A percentile compares a stretch with the other conserved stretches of the same genome.
Conservation (phyloP, 208 protist species). For the Wallacemonas sp. region DNA sequence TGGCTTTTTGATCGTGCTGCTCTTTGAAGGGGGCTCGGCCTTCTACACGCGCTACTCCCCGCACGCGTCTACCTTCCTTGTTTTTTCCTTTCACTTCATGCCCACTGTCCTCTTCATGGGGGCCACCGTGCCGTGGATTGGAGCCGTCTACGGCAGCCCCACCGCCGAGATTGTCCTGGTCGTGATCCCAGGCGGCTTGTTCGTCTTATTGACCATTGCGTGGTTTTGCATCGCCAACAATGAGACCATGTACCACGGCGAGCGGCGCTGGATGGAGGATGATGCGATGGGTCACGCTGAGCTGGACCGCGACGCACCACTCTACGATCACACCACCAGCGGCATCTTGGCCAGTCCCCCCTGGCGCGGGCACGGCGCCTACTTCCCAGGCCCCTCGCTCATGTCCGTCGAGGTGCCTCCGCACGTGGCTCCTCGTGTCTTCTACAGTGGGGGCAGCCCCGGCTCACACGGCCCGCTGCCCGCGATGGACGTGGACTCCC, state of each 20-base stretch:
- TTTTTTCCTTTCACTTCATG: slow-evolving; percentile 46
- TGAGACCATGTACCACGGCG: neutral
- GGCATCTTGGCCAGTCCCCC: neutral
- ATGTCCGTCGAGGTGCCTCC: too few species aligned
- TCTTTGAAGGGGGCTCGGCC: slow-evolving; percentile 20
- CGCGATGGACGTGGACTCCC: neutral
- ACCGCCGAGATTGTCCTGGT: slow-evolving; percentile 39
- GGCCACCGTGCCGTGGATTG: slow-evolving; percentile 50
- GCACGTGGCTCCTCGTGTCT: neutral
- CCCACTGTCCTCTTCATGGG: slow-evolving; percentile 54
- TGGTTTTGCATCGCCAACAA: slow-evolving; percentile 22
- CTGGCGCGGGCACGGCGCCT: neutral
- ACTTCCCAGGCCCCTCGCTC: neutral
- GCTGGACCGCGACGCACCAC: neutral
- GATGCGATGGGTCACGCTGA: too few species aligned
- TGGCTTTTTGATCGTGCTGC: slow-evolving; percentile 41
- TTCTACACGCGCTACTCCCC: slow-evolving; percentile 30
- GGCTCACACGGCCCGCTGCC: neutral
- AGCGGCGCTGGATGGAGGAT: neutral
- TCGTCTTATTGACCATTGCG: slow-evolving; percentile 32
- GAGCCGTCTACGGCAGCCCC: slow-evolving; percentile 38
- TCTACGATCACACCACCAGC: neutral
- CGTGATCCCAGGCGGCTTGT: slow-evolving; percentile 44
- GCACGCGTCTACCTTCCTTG: slow-evolving; percentile 37
- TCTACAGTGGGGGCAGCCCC: neutral